Conservation (phyloP, 345 rosid genomes). For the Populus nigra region DNA sequence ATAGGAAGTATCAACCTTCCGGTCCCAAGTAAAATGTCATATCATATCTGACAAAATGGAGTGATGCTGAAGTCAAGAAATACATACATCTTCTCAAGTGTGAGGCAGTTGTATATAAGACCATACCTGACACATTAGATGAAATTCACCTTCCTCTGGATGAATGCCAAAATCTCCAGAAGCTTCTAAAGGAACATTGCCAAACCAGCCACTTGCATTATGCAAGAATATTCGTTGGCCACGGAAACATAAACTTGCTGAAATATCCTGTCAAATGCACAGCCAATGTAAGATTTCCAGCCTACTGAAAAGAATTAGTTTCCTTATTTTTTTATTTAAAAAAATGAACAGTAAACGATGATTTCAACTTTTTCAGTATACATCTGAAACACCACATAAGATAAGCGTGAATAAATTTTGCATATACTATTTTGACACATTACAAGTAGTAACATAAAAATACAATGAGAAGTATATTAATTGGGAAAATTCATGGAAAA, state of each 20-base stretch:
- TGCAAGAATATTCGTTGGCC: constrained; percentile 92
- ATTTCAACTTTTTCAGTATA: constrained; percentile 3
- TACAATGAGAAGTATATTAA: neutral
- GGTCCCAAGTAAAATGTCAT: neutral
- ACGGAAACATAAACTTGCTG: constrained; percentile 82
- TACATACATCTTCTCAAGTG: neutral
- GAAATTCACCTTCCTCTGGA: constrained; percentile 98
- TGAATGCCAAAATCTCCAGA: constrained; percentile 98
- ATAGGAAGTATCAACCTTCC: neutral
- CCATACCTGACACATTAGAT: constrained; percentile 92
- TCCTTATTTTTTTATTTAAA: neutral
- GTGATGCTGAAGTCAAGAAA: neutral
- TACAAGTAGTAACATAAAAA: neutral
- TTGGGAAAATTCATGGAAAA: neutral
- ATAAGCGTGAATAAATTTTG: neutral
- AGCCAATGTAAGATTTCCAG: neutral
- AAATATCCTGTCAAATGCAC: constrained; percentile 56
- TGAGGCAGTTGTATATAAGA: neutral
- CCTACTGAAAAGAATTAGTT: neutral
- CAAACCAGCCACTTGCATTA: constrained; percentile 92
- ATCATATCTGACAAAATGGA: constrained; percentile 10
- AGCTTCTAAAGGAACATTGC: constrained; percentile 91
- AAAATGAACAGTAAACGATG: neutral
- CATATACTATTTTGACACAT: neutral
- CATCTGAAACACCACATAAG: neutral